Base-by-base conservation (phyloP, 441 rosid species). In the Eruca vesicaria region DNA sequence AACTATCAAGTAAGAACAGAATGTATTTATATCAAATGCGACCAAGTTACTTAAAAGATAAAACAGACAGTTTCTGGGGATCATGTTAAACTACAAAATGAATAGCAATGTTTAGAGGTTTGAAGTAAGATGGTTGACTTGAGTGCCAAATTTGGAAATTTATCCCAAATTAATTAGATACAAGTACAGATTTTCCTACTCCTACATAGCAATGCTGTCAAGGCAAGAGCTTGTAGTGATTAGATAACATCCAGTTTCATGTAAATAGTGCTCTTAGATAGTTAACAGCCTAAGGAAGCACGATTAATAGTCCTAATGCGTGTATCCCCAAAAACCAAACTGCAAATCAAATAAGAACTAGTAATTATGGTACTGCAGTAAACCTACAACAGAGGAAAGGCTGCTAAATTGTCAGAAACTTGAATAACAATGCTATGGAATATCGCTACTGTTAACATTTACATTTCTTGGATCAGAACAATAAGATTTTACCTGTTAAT, bases 1-100 rank as follows among this genome's bases (percentile, higher is more conserved):
- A 21, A 41, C 41, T 52, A 61, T 31, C 31, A 31, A 62, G 56
- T 73, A 68, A 63, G 41, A 63, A 62, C 18, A 66, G 9, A 31
- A 36, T 20, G 53, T 2, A n/a, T 66, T 32, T 16, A 26, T 23
- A 72, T 20, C 52, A 60, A 60, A 50, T 36, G 31, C 73, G 9
- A 36, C 58, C 50, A 60, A 53, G 48, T 20, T 16, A 19, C 26
- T 52, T 14, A n/a, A 28, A 65, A 33, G 32, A 57, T 33, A 35
- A 33, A 48, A 65, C 62, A 45, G 57, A 19, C 43, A 70, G 23
- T 23, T 65, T 45, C 36, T 48, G 48, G 29, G 57, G 35, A 66
- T 33, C 45, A 23, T 3, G 9, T 69, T 36, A 53, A 66, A 1
- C 33, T 58, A 21, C 33, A 56, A 48, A 63, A 10, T 9, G 29